Evolutionary conservation across 1,284 basidiomycete species (phyloP).

Genomic region (Trametes hirsuta): DNA sequence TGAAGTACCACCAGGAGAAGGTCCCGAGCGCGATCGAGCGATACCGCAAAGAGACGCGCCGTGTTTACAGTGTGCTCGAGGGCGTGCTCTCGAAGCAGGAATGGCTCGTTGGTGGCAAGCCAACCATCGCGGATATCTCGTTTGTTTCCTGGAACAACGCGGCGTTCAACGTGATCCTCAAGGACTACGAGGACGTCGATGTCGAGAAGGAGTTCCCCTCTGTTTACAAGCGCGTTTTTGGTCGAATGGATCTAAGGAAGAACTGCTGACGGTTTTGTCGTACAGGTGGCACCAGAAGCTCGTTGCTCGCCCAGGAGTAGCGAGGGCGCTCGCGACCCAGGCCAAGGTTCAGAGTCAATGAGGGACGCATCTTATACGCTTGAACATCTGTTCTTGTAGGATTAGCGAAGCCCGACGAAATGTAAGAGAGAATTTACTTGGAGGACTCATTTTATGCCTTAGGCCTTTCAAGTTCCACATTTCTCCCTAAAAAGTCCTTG

Average conservation of each 20-base stretch:
- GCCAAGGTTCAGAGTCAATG: neutral
- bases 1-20: conserved; percentile 28
- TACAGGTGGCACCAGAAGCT: conserved; percentile 19
- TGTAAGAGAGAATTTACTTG: no score
- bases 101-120: conserved; percentile 28
- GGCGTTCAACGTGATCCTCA: conserved; percentile 12
- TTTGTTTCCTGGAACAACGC: conserved; percentile 27
- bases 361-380: no score
- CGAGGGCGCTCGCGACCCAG: conserved; percentile 9
- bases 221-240: conserved; percentile 18
- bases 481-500: no score
- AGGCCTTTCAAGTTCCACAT: no score
- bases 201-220: conserved; percentile 23
- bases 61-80: conserved; percentile 39
- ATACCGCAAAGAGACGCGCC: conserved; percentile 37
- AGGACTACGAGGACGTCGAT: conserved; percentile 12
- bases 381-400: neutral
- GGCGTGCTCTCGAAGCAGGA: conserved; percentile 29
- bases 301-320: conserved; percentile 5
- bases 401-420: no score
- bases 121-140: conserved; percentile 29
- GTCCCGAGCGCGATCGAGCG: conserved; percentile 34
- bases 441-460: no score
- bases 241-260: neutral
- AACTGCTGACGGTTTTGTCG: neutral